phyloP scores from a whole-genome alignment of 768 basidiomycete genomes.

The Kockovaella imperatae region DNA sequence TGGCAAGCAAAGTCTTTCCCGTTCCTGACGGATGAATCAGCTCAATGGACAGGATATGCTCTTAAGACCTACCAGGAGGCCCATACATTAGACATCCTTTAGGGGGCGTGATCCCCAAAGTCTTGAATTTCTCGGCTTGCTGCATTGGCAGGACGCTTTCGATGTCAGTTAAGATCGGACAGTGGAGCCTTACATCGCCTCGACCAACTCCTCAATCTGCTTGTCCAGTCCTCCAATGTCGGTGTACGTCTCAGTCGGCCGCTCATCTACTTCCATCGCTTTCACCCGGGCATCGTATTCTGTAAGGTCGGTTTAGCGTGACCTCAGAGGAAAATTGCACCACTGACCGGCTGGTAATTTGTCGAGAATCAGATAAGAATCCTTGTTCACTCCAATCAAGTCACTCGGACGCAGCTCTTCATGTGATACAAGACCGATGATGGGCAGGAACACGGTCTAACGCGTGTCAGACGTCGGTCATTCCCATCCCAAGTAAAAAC shows the following conservation, averaged over 20 bases:
- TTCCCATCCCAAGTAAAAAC: slow-evolving; percentile 6
- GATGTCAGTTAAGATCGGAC: neutral
- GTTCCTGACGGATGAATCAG: slow-evolving; percentile 57
- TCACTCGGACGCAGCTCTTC: slow-evolving; percentile 84
- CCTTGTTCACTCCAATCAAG: slow-evolving; percentile 98
- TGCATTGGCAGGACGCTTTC: slow-evolving; percentile 83
- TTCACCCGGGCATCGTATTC: slow-evolving; percentile 98
- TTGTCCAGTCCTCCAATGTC: slow-evolving; percentile 93
- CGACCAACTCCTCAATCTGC: slow-evolving; percentile 96
- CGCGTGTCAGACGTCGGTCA: slow-evolving; percentile 3
- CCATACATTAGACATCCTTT: slow-evolving; percentile 99
- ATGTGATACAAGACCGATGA: slow-evolving; percentile 92
- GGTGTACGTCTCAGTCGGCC: slow-evolving; percentile 93
- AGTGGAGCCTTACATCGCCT: slow-evolving; percentile 59
- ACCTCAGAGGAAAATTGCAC: neutral
- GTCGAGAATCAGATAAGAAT: slow-evolving; percentile 94
- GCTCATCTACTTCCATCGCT: slow-evolving; percentile 99
- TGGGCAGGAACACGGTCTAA: slow-evolving; percentile 87
- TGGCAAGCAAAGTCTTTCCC: slow-evolving; percentile 91
- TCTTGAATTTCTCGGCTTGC: slow-evolving; percentile 97
- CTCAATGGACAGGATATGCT: no score
- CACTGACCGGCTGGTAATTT: slow-evolving; percentile 63
- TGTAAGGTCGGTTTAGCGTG: slow-evolving; percentile 29
- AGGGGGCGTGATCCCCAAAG: slow-evolving; percentile 91
- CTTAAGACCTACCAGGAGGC: slow-evolving; percentile 65